phyloP scores from a whole-genome alignment of 495 filamentous ascomycete genomes.

The Tuber aestivum region DNA sequence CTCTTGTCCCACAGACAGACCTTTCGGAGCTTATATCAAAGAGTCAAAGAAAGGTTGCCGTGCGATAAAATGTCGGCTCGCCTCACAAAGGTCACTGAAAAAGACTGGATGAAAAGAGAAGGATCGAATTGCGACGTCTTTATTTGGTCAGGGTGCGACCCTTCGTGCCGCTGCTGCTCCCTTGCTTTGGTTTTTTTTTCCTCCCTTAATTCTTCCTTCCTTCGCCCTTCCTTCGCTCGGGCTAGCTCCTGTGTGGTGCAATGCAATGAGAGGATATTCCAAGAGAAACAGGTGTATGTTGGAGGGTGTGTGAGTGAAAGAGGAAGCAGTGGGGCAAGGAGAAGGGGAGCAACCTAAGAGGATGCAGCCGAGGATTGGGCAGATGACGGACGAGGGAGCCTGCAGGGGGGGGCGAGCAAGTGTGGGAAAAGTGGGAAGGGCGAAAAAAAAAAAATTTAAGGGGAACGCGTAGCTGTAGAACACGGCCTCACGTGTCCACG shows the following conservation, averaged over 20 bases:
- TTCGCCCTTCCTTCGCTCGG: not conserved
- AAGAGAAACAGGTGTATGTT: not conserved
- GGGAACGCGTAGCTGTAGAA: conserved; percentile 12
- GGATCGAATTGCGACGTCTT: not conserved
- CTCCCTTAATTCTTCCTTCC: not conserved
- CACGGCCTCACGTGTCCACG: conserved; percentile 35
- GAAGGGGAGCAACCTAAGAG: not conserved
- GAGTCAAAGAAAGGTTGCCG: conserved; percentile 1
- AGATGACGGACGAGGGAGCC: conserved; percentile 11
- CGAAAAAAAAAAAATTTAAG: conserved; percentile 8
- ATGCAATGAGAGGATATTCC: not conserved
- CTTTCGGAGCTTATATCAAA: not conserved
- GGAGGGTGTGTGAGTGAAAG: not conserved
- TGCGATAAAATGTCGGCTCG: not conserved
- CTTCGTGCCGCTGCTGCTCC: not conserved
- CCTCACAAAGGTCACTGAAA: not conserved
- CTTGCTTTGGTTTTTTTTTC: not conserved
- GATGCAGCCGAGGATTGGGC: conserved; percentile 1
- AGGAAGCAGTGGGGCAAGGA: conserved; percentile 1
- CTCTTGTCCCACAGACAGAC: not conserved
- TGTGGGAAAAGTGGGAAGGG: conserved; percentile 3
- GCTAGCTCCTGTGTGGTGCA: not conserved
- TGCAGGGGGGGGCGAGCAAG: conserved; percentile 7
- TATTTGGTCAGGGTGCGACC: not conserved
- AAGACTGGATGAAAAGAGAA: not conserved